These are phyloP conservation scores for Penicillium riverlandense DNA, from an alignment of 495 filamentous ascomycete genomes.

Conservation along the genomic window DNA sequence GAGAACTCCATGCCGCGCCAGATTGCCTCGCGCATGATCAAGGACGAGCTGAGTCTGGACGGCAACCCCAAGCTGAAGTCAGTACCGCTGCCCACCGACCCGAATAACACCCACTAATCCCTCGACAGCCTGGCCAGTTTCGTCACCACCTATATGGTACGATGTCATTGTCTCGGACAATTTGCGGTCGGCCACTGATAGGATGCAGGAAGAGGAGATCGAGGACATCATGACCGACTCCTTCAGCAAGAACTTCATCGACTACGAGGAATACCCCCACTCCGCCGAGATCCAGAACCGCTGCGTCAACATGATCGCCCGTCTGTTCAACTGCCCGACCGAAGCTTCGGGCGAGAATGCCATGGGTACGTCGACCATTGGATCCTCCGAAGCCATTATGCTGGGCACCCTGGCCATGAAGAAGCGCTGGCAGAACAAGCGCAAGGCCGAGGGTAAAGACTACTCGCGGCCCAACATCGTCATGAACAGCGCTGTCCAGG, in stretches of 20 bases:
- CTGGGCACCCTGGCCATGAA: conserved; percentile 88
- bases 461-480: conserved; percentile 73
- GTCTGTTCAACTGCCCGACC: conserved; percentile 68
- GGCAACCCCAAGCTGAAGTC: conserved; percentile 86
- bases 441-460: conserved; percentile 69
- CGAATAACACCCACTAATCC: background rate
- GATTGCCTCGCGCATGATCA: conserved; percentile 91
- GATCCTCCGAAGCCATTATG: conserved; percentile 87
- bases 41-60: conserved; percentile 83
- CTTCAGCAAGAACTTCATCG: conserved; percentile 89
- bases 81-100: conserved; percentile 30
- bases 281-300: conserved; percentile 86
- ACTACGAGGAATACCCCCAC: conserved; percentile 89
- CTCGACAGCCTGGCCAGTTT: conserved; percentile 18
- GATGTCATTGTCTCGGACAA: background rate
- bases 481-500: conserved; percentile 90
- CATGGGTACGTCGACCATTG: conserved; percentile 80
- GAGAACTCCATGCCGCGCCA: conserved; percentile 82
- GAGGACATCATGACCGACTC: conserved; percentile 86
- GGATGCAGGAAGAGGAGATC: conserved; percentile 68
- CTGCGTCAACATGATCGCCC: conserved; percentile 89
- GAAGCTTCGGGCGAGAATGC: conserved; percentile 44
- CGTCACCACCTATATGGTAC: conserved; percentile 22
- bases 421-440: conserved; percentile 84
- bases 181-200: background rate